These are phyloP conservation scores for Penicillium samsonianum DNA, from an alignment of 495 filamentous ascomycete species.

Conservation along the genomic window DNA sequence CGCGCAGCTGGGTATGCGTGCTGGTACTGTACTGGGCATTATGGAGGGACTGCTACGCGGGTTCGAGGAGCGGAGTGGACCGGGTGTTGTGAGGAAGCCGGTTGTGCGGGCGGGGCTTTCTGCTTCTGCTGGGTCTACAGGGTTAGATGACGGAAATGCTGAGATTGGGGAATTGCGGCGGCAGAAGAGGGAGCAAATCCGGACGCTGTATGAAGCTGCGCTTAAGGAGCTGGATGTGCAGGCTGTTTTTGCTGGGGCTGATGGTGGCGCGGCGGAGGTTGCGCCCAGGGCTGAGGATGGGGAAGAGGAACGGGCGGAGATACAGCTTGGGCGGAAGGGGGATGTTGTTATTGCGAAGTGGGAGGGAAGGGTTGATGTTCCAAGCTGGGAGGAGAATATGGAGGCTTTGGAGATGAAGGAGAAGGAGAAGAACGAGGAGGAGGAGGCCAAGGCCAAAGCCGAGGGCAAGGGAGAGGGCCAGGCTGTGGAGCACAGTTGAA, in stretches of 20 bases:
- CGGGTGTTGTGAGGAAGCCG: slow-evolving; percentile 34
- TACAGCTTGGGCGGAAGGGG: slow-evolving; percentile 30
- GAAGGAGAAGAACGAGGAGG: slow-evolving; percentile 10
- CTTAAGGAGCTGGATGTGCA: slow-evolving; percentile 60
- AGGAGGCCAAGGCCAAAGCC: background rate
- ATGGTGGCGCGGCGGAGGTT: slow-evolving; percentile 1
- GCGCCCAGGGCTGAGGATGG: slow-evolving; percentile 24
- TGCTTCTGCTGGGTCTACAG: slow-evolving; percentile 5
- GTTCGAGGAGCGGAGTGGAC: slow-evolving; percentile 34
- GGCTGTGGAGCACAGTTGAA: slow-evolving; percentile 14
- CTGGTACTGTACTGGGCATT: slow-evolving; percentile 69
- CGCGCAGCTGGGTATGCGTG: slow-evolving; percentile 70
- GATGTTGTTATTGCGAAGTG: slow-evolving; percentile 49
- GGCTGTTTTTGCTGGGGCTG: slow-evolving; percentile 59
- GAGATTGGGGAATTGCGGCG: slow-evolving; percentile 25
- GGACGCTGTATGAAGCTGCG: slow-evolving; percentile 52
- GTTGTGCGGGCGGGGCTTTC: slow-evolving; percentile 16
- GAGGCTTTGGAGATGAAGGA: slow-evolving; percentile 44
- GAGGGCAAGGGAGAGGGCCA: slow-evolving; percentile 10
- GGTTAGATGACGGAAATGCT: background rate
- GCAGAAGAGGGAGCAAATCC: slow-evolving; percentile 36
- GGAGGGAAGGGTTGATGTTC: slow-evolving; percentile 49
- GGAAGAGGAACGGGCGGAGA: slow-evolving; percentile 33
- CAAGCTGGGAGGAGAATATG: slow-evolving; percentile 48
- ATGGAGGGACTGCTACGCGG: slow-evolving; percentile 62